Percentiles rank a stretch among this genome's conserved stretches.
Conservation (phyloP, 129 eudicot genomes). For the Apium graveolens region DNA sequence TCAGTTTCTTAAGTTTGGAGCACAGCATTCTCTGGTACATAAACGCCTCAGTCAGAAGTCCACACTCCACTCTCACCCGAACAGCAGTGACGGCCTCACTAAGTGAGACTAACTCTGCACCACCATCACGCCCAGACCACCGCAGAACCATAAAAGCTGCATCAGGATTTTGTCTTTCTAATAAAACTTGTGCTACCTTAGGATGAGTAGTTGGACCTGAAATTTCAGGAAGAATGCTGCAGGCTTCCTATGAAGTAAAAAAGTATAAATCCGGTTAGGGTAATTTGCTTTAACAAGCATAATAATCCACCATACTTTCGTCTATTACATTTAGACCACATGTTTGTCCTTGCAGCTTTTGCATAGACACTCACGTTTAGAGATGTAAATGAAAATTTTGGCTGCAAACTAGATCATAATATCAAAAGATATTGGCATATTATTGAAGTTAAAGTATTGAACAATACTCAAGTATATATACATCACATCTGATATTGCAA, state of each 20-base stretch:
- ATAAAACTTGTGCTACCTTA: slow-evolving; percentile 69
- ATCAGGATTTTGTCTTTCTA: slow-evolving; percentile 82
- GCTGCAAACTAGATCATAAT: not conserved
- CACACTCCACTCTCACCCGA: slow-evolving; percentile 89
- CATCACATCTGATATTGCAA: not conserved
- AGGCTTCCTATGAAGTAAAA: slow-evolving; percentile 62
- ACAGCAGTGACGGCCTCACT: slow-evolving; percentile 84
- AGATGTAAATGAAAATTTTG: not conserved
- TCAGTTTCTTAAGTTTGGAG: slow-evolving; percentile 51
- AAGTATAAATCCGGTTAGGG: not conserved
- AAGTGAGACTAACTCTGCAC: slow-evolving; percentile 48
- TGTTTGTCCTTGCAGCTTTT: not conserved
- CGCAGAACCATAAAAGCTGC: slow-evolving; percentile 93
- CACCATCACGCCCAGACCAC: slow-evolving; percentile 75
- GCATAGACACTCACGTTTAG: not conserved
- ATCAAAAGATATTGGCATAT: not conserved
- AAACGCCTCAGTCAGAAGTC: slow-evolving; percentile 87
- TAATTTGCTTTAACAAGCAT: not conserved
- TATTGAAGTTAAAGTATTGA: not conserved
- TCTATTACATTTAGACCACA: not conserved
- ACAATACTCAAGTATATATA: not conserved
- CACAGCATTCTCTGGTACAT: slow-evolving; percentile 75
- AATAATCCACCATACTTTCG: not conserved
- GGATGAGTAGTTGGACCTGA: slow-evolving; percentile 87
- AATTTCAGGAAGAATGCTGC: slow-evolving; percentile 80